Evolutionary conservation across 306 rosid genomes (phyloP), one percentile per base, ranked within the genome.

Genomic region (Quillaja saponaria): DNA sequence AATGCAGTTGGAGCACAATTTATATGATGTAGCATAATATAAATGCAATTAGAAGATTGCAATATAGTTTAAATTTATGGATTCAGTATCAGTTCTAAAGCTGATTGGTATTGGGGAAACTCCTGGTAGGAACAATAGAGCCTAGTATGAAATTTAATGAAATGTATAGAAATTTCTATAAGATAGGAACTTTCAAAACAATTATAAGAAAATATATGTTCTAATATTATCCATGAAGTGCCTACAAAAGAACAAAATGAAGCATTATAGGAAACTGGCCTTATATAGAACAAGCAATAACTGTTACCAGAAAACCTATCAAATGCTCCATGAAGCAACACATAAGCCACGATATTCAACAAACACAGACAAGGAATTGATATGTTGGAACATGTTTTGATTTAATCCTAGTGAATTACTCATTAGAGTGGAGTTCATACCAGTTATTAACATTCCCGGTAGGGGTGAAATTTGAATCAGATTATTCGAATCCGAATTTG

Each of bases 381-480:
- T 25, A 67, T 15, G 16, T 19, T 42, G 28, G 57, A 61, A 40
- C 42, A 31, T 47, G 39, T 49, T 45, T 7, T 14, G 13, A 4
- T 3, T 39, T 31, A 1, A 25, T 25, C 4, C 31, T 34, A 21
- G 34, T 45, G 47, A 55, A 35, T 17, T 20, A 61, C 40, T 41
- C 51, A 21, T 55, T 16, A 47, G 65, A 52, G 55, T 58, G 33
- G 61, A 66, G 49, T 46, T 50, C n/a, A 39, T 13, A 15, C 8
- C 14, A 34, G 9, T 35, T 19, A 17, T 58, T 14, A 15, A 60
- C n/a, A n/a, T n/a, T n/a, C n/a, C n/a, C n/a, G n/a, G n/a, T n/a
- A n/a, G n/a, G n/a, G n/a, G n/a, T n/a, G n/a, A n/a, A n/a, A n/a
- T n/a, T n/a, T n/a, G n/a, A n/a, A n/a, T n/a, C n/a, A n/a, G n/a